Evolutionary conservation across 108 stramenopile genomes (phyloP).

Genomic region (Nitzschia inconspicua): DNA sequence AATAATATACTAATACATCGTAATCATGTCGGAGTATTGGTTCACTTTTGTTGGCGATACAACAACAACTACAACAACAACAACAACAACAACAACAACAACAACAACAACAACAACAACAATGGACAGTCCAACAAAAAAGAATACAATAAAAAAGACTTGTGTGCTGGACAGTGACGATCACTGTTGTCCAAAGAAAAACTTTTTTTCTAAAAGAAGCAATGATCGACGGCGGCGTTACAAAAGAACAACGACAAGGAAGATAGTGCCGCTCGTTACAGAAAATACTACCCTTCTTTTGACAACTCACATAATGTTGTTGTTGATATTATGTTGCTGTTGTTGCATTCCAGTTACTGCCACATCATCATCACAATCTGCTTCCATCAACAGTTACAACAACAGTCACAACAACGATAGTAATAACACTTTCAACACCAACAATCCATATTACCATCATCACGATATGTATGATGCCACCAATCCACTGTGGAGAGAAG

Average conservation of each 20-base stretch:
- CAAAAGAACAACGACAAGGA: background rate
- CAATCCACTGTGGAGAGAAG: constrained; percentile 16
- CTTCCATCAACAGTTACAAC: too few relatives aligned
- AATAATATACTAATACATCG: background rate
- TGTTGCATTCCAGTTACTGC: too few relatives aligned
- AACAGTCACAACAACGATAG: background rate
- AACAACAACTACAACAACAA: background rate
- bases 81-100: background rate
- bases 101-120: constrained; percentile 4
- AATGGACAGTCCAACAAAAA: background rate
- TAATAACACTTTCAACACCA: background rate
- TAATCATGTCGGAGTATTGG: background rate
- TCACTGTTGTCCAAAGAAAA: background rate
- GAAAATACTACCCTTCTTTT: too few relatives aligned
- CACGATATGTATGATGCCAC: too few relatives aligned
- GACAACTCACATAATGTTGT: too few relatives aligned
- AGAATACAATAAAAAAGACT: background rate
- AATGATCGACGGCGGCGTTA: too few relatives aligned
- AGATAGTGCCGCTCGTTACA: too few relatives aligned
- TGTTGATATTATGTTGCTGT: too few relatives aligned
- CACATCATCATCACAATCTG: background rate
- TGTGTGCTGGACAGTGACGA: background rate
- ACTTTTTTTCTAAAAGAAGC: too few relatives aligned
- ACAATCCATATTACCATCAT: background rate
- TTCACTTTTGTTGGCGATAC: background rate